A percentile compares a stretch with the other conserved stretches of the same genome.
Conservation (phyloP, 1,284 basidiomycete genomes). For the Coniophora puteana region DNA sequence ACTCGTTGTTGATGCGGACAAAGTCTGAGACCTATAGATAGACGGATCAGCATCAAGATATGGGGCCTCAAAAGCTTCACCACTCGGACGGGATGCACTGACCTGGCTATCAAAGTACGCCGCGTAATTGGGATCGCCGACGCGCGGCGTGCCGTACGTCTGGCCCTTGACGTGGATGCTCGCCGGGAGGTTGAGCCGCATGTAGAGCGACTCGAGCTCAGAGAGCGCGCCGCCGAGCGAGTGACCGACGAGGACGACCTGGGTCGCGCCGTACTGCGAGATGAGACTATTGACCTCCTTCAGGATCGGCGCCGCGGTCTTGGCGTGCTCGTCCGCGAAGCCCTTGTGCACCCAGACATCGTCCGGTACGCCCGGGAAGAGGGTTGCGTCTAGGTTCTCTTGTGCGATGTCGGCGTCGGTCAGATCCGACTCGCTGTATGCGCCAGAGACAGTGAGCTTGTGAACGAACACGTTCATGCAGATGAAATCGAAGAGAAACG, state of each 20-base stretch:
- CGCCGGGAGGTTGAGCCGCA: conserved; percentile 42
- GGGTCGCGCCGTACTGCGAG: conserved; percentile 25
- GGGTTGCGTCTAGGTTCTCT: conserved; percentile 20
- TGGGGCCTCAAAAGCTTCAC: too few relatives aligned
- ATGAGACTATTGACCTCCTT: conserved; percentile 35
- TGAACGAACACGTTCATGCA: too few relatives aligned
- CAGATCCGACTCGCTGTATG: conserved; percentile 24
- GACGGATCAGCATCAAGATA: too few relatives aligned
- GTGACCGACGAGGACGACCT: conserved; percentile 43
- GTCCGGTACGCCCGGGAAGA: conserved; percentile 32
- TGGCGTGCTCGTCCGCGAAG: conserved; percentile 29
- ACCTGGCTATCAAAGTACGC: conserved; percentile 27
- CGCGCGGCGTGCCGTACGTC: conserved; percentile 48
- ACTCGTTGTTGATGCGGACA: conserved; percentile 42
- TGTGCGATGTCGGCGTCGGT: conserved; percentile 28
- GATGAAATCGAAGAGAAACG: not conserved
- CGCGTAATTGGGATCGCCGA: conserved; percentile 28
- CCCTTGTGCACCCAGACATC: conserved; percentile 31
- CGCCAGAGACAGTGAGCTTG: too few relatives aligned
- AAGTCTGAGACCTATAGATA: conserved; percentile 39
- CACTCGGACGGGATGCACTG: too few relatives aligned
- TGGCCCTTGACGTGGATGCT: conserved; percentile 37
- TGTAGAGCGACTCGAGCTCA: conserved; percentile 48
- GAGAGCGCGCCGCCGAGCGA: conserved; percentile 56
- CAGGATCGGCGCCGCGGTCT: conserved; percentile 35